Conservation (phyloP, 2,329 filamentous ascomycete species). For the Stachybotrys echinatus region DNA sequence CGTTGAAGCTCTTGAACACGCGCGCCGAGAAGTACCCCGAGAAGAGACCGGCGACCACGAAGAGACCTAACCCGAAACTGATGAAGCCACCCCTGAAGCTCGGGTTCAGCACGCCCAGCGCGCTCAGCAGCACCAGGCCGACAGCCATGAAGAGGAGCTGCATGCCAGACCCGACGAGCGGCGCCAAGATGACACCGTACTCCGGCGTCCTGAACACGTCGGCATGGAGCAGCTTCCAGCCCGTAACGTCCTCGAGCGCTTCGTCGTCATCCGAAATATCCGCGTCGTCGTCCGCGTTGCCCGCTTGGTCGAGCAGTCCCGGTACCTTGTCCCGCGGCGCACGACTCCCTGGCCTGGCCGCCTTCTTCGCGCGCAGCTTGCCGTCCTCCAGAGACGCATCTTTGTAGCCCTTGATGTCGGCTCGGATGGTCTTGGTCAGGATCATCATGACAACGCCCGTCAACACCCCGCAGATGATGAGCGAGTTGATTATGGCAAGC, state of each 20-base stretch:
- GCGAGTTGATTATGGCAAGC: constrained; percentile 81
- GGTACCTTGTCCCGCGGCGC: constrained; percentile 42
- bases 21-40: constrained; percentile 84
- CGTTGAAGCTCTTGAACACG: constrained; percentile 79
- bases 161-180: constrained; percentile 78
- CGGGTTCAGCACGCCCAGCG: constrained; percentile 74
- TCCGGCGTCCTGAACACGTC: constrained; percentile 77
- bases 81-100: constrained; percentile 88
- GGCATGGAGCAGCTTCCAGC: constrained; percentile 85
- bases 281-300: constrained; percentile 49
- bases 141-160: constrained; percentile 79
- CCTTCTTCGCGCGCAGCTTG: constrained; percentile 50
- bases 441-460: constrained; percentile 79
- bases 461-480: constrained; percentile 75
- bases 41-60: constrained; percentile 76
- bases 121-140: constrained; percentile 67
- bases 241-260: constrained; percentile 70
- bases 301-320: constrained; percentile 56
- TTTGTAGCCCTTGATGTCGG: constrained; percentile 71
- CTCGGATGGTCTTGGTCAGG: constrained; percentile 69
- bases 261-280: constrained; percentile 54
- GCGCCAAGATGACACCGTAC: constrained; percentile 68
- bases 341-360: constrained; percentile 27
- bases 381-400: constrained; percentile 63
- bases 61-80: constrained; percentile 76